Evolutionary conservation across 371 early-diverging fungal species (phyloP).

Genomic region (Lichtheimia ramosa): DNA sequence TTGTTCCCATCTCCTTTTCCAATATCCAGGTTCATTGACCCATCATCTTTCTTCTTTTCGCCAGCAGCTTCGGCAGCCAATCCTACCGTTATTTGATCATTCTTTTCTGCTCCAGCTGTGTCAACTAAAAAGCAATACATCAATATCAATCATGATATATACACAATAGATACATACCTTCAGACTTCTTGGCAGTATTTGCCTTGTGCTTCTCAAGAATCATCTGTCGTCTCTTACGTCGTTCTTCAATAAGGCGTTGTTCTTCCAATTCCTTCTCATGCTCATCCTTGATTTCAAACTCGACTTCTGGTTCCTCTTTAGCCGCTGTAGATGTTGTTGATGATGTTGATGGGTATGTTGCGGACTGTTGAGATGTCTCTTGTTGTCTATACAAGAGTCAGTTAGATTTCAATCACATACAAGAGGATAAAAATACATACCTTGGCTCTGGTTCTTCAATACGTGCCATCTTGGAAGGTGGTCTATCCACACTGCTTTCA

Average conservation of each 20-base stretch:
- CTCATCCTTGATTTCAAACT: slow-evolving; percentile 49
- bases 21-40: neutral
- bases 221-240: slow-evolving; percentile 67
- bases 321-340: neutral
- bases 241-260: slow-evolving; percentile 75
- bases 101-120: neutral
- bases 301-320: slow-evolving; percentile 13
- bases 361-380: neutral
- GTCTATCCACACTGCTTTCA: neutral
- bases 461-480: neutral
- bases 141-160: neutral
- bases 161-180: slow-evolving; percentile 1
- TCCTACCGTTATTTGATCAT: slow-evolving; percentile 23
- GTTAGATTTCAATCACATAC: no score
- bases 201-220: slow-evolving; percentile 67
- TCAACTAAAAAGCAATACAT: no score
- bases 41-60: slow-evolving; percentile 7
- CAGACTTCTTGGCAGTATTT: slow-evolving; percentile 14
- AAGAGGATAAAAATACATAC: no score
- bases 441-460: neutral
- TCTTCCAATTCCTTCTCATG: slow-evolving; percentile 62
- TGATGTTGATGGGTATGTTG: neutral
- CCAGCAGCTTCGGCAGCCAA: slow-evolving; percentile 3
- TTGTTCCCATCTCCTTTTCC: slow-evolving; percentile 1
- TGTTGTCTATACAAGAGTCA: neutral